A percentile compares a stretch with the other conserved stretches of the same genome.
Conservation (phyloP, 2,329 filamentous ascomycete species). For the Talaromyces sp. region DNA sequence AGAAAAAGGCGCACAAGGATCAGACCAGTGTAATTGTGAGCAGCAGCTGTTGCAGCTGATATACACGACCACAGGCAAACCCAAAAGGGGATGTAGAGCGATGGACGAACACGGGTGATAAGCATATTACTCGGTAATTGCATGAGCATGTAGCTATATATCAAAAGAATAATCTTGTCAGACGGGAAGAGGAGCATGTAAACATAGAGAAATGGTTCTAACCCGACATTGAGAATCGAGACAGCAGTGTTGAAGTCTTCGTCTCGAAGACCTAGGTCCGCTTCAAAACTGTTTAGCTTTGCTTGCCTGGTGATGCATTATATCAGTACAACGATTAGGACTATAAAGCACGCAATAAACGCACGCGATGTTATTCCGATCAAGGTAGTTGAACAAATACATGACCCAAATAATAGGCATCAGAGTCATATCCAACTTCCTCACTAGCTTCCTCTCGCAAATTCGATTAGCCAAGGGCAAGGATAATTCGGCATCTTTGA, state of each 20-base stretch:
- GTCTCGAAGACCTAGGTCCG: not conserved
- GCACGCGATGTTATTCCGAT: no score
- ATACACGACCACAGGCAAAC: conserved; percentile 17
- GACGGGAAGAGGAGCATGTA: no score
- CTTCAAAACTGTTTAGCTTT: not conserved
- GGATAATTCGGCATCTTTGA: no score
- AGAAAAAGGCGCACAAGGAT: conserved; percentile 24
- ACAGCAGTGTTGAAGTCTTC: not conserved
- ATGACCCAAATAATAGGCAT: no score
- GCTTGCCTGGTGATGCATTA: not conserved
- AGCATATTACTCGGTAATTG: conserved; percentile 39
- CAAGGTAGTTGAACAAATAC: no score
- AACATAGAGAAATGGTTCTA: not conserved
- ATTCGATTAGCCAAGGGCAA: no score
- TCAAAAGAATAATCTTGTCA: not conserved
- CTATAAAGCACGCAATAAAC: no score
- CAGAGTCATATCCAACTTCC: no score
- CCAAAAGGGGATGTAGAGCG: conserved; percentile 33
- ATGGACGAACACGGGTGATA: conserved; percentile 22
- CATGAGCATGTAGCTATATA: conserved; percentile 43
- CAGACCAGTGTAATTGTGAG: conserved; percentile 13
- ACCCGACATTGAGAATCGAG: not conserved
- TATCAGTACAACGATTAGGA: not conserved
- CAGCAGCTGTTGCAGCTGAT: conserved; percentile 35
- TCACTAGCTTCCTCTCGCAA: no score